These are phyloP conservation scores for Haplographium delicatum DNA, from an alignment of 495 filamentous ascomycete species.

Conservation along the genomic window DNA sequence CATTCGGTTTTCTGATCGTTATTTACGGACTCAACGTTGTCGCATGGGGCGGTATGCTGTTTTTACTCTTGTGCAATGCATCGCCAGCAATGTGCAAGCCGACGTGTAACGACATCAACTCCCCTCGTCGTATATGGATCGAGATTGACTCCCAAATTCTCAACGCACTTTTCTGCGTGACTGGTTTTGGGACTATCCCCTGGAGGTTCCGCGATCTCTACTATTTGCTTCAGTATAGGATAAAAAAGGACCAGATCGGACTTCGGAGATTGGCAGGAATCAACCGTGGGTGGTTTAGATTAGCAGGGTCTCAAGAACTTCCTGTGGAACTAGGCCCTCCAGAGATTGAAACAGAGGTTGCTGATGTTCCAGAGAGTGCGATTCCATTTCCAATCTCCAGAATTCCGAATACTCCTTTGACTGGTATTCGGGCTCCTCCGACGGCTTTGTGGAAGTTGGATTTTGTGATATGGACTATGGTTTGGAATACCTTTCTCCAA, in stretches of 20 bases:
- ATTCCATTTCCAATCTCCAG: slow-evolving; percentile 53
- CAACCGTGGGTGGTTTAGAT: slow-evolving; percentile 65
- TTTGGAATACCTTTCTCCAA: slow-evolving; percentile 74
- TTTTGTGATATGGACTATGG: slow-evolving; percentile 69
- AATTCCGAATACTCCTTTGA: slow-evolving; percentile 52
- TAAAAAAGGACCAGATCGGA: slow-evolving; percentile 45
- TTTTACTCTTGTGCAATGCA: slow-evolving; percentile 73
- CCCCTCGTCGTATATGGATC: slow-evolving; percentile 71
- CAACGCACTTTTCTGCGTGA: slow-evolving; percentile 81
- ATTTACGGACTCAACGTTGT: slow-evolving; percentile 77
- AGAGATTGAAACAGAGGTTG: slow-evolving; percentile 36
- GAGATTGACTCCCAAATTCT: slow-evolving; percentile 82
- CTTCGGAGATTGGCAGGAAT: slow-evolving; percentile 59
- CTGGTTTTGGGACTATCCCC: slow-evolving; percentile 76
- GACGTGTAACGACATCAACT: slow-evolving; percentile 66
- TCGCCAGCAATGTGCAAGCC: slow-evolving; percentile 74
- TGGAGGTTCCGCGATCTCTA: slow-evolving; percentile 82
- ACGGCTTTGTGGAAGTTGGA: slow-evolving; percentile 73
- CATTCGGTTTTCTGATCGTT: slow-evolving; percentile 65
- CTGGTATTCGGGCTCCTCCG: slow-evolving; percentile 57
- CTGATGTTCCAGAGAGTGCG: slow-evolving; percentile 28
- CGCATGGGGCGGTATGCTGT: slow-evolving; percentile 89
- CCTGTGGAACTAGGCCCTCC: slow-evolving; percentile 38
- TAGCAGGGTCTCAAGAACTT: slow-evolving; percentile 49
- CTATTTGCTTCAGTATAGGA: slow-evolving; percentile 58